phyloP scores from a whole-genome alignment of 306 rosid genomes.

The Vigna nakashimae region DNA sequence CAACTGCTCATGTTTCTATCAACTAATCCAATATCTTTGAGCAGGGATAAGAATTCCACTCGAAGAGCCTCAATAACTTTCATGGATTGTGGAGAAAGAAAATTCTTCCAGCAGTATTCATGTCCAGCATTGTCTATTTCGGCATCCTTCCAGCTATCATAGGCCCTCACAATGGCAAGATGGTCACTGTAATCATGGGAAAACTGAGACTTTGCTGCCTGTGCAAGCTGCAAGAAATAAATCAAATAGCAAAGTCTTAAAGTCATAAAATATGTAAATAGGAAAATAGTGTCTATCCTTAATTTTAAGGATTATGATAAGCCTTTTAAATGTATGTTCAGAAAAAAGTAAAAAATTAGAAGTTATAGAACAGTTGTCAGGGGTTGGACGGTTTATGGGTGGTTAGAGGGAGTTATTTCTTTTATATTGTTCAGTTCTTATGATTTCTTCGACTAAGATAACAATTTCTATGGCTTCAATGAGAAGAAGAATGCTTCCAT shows the following conservation, averaged over 20 bases:
- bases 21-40: constrained; percentile 76
- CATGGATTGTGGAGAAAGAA: constrained; percentile 87
- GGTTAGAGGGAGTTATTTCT: no score
- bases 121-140: constrained; percentile 74
- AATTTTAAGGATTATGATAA: no score
- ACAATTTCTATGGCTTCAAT: no score
- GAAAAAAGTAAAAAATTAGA: no score
- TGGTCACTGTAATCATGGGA: constrained; percentile 77
- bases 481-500: no score
- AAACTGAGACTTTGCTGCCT: constrained; percentile 88
- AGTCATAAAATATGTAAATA: no score
- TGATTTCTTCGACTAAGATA: no score
- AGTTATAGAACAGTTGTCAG: no score
- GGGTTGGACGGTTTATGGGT: no score
- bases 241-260: background rate
- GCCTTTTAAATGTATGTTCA: no score
- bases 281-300: no score
- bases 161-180: constrained; percentile 89
- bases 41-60: constrained; percentile 72
- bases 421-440: no score
- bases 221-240: constrained; percentile 75
- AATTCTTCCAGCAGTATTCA: constrained; percentile 96
- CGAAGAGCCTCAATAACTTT: constrained; percentile 94
- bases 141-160: constrained; percentile 88
- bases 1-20: constrained; percentile 66